These are phyloP conservation scores for Lactuca saligna DNA, from an alignment of 129 eudicot genomes.

Conservation along the genomic window DNA sequence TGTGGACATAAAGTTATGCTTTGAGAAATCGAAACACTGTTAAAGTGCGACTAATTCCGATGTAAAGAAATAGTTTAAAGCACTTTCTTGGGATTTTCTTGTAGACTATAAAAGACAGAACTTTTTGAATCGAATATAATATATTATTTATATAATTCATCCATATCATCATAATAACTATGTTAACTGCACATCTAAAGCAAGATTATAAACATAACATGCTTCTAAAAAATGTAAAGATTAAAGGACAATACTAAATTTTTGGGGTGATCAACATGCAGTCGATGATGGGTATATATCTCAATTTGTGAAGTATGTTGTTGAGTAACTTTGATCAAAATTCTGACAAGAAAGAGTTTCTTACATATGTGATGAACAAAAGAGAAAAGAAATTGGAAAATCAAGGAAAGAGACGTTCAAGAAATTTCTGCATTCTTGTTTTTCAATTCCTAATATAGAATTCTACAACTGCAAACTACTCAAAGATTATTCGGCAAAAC, in stretches of 20 bases:
- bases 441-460: constrained; percentile 24
- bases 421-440: background rate
- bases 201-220: constrained; percentile 17
- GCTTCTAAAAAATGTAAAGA: constrained; percentile 8
- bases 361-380: background rate
- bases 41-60: constrained; percentile 16
- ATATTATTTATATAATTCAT: background rate
- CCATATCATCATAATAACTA: constrained; percentile 12
- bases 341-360: background rate
- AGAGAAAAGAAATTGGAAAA: background rate
- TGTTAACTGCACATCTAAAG: constrained; percentile 7
- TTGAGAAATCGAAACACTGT: constrained; percentile 16
- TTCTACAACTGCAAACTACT: constrained; percentile 17
- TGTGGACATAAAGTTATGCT: constrained; percentile 9
- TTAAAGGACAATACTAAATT: background rate
- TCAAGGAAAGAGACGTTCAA: background rate
- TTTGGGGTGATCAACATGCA: background rate
- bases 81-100: constrained; percentile 10
- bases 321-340: background rate
- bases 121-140: background rate
- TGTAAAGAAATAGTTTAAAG: background rate
- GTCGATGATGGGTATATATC: background rate
- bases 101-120: background rate
- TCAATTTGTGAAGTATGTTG: background rate
- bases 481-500: constrained; percentile 11